phyloP scores from a whole-genome alignment of 2,329 filamentous ascomycete species.

The Ophiostoma sp. region DNA sequence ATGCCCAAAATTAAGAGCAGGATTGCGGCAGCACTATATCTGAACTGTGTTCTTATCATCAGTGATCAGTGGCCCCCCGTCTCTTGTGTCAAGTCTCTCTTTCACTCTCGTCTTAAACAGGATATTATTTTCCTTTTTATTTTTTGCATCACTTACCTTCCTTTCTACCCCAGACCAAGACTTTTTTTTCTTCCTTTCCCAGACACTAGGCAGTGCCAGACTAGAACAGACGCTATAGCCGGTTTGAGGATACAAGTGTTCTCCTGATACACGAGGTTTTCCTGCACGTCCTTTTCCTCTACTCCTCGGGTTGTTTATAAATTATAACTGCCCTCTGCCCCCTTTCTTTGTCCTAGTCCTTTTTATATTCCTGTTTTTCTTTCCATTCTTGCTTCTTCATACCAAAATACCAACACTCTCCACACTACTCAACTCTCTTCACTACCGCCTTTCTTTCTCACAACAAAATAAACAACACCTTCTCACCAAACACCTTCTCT shows the following conservation, averaged over 20 bases:
- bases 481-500: neutral
- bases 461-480: neutral
- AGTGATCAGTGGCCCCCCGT: neutral
- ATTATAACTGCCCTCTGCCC: neutral
- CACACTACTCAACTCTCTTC: neutral
- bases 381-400: neutral
- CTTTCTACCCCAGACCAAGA: conserved; percentile 6
- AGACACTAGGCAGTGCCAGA: neutral
- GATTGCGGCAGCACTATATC: conserved; percentile 4
- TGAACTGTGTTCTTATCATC: neutral
- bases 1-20: neutral
- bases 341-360: neutral
- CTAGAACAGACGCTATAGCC: conserved; percentile 15
- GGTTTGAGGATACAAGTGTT: neutral
- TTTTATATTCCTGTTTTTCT: neutral
- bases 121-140: conserved; percentile 18
- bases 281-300: neutral
- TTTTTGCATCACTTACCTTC: neutral
- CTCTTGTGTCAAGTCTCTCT: neutral
- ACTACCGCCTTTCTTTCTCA: neutral
- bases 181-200: neutral
- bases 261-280: neutral
- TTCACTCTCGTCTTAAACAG: neutral
- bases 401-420: neutral
- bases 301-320: conserved; percentile 1